Evolutionary conservation across 2,329 filamentous ascomycete genomes (phyloP).

Genomic region (Apiospora kogelbergensis): DNA sequence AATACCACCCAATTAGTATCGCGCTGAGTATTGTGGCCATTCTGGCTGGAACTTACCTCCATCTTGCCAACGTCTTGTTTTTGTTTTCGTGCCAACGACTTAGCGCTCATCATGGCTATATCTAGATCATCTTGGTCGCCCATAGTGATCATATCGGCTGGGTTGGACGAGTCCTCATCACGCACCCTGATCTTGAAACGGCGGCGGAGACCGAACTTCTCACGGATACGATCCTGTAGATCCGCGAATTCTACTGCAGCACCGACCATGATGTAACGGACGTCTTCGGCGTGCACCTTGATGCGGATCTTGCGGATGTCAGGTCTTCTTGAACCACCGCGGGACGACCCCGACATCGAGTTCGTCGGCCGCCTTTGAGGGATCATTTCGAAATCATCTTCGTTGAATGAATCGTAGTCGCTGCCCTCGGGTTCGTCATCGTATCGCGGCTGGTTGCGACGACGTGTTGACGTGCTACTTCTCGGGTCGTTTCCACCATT

Average conservation of each 20-base stretch:
- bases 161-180: constrained; percentile 73
- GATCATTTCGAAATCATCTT: constrained; percentile 79
- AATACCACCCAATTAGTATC: constrained; percentile 25
- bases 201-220: constrained; percentile 79
- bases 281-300: constrained; percentile 91
- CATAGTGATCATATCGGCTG: constrained; percentile 89
- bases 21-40: background rate
- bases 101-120: constrained; percentile 74
- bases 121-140: constrained; percentile 95
- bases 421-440: constrained; percentile 80
- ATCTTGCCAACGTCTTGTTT: constrained; percentile 85
- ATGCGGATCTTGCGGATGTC: constrained; percentile 79
- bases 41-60: constrained; percentile 66
- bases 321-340: constrained; percentile 58
- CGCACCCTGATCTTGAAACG: constrained; percentile 87
- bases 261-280: constrained; percentile 86
- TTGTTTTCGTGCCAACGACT: constrained; percentile 68
- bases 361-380: constrained; percentile 48
- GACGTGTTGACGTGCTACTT: constrained; percentile 39
- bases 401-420: constrained; percentile 72
- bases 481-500: constrained; percentile 37
- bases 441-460: constrained; percentile 54
- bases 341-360: constrained; percentile 49
- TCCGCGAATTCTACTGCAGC: constrained; percentile 72
- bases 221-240: constrained; percentile 74